Evolutionary conservation across 768 basidiomycete genomes (phyloP).

Genomic region (Boletus subparvulus): DNA sequence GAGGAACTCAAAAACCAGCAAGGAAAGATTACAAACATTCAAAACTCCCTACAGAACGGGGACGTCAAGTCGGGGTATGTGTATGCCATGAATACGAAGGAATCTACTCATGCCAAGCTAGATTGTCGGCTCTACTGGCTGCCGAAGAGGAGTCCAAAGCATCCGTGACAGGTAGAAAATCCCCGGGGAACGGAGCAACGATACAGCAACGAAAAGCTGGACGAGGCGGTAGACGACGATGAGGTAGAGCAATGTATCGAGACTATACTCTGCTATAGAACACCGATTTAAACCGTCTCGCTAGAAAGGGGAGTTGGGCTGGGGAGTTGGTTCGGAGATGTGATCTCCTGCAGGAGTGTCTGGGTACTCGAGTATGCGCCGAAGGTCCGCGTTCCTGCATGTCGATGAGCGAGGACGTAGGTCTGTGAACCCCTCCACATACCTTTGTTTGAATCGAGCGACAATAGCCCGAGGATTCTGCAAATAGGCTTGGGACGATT

Average conservation of each 20-base stretch:
- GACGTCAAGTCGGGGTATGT: conserved; percentile 59
- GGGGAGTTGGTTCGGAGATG: conserved; percentile 6
- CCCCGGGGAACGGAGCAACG: conserved; percentile 21
- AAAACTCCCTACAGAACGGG: conserved; percentile 56
- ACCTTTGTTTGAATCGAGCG: conserved; percentile 71
- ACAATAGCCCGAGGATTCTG: conserved; percentile 51
- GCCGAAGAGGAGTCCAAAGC: conserved; percentile 39
- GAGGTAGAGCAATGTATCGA: conserved; percentile 5
- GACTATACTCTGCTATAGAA: conserved; percentile 9
- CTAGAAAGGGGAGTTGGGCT: conserved; percentile 11
- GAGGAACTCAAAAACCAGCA: conserved; percentile 65
- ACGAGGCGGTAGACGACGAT: conserved; percentile 37
- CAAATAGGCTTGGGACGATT: conserved; percentile 28
- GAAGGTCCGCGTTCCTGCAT: conserved; percentile 52
- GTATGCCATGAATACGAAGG: conserved; percentile 4
- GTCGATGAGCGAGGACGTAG: conserved; percentile 9
- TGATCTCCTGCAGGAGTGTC: conserved; percentile 12
- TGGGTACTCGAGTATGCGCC: conserved; percentile 57
- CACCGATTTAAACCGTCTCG: background rate
- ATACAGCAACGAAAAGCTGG: conserved; percentile 36
- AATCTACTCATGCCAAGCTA: conserved; percentile 20
- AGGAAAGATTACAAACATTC: conserved; percentile 52
- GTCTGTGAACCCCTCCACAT: background rate
- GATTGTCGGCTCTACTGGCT: conserved; percentile 46
- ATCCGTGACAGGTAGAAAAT: conserved; percentile 18